These are phyloP conservation scores for Zygoascus hellenicus DNA, from an alignment of 1,139 yeast species.

Conservation along the genomic window DNA sequence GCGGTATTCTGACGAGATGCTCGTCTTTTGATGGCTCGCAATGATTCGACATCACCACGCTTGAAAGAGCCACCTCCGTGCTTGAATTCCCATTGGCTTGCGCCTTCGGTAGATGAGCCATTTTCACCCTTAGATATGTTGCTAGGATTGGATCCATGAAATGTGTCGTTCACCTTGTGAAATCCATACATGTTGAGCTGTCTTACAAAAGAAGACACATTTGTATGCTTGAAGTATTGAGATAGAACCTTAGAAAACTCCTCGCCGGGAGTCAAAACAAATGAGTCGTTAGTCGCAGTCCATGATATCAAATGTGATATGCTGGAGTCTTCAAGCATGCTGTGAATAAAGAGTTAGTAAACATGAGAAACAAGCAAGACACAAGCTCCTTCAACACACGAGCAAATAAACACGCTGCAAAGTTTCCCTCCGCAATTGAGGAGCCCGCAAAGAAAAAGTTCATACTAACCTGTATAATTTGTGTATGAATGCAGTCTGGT, in stretches of 20 bases:
- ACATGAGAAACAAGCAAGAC: neutral
- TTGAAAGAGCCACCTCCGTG: slow-evolving; percentile 75
- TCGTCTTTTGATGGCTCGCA: slow-evolving; percentile 64
- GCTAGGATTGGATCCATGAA: slow-evolving; percentile 20
- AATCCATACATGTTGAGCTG: slow-evolving; percentile 97
- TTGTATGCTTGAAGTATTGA: slow-evolving; percentile 88
- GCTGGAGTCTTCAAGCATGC: slow-evolving; percentile 51
- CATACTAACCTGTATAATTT: slow-evolving; percentile 42
- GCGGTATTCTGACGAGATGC: slow-evolving; percentile 35
- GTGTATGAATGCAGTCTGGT: slow-evolving; percentile 54
- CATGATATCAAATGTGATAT: slow-evolving; percentile 65
- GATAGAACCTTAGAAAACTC: slow-evolving; percentile 60
- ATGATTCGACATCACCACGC: slow-evolving; percentile 64
- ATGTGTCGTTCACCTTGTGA: slow-evolving; percentile 63
- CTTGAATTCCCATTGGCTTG: slow-evolving; percentile 71
- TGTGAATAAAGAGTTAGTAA: slow-evolving; percentile 11
- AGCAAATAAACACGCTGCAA: too few relatives aligned
- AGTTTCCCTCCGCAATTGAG: too few relatives aligned
- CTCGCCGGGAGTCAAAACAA: slow-evolving; percentile 39
- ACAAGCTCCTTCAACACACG: too few relatives aligned
- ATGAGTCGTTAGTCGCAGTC: slow-evolving; percentile 53
- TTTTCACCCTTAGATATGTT: slow-evolving; percentile 12
- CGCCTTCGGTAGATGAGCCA: slow-evolving; percentile 26
- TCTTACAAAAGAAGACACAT: slow-evolving; percentile 90
- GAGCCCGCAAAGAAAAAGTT: neutral